These are phyloP conservation scores for Penicillium sp. DNA, from an alignment of 2,329 filamentous ascomycete species.

Conservation along the genomic window DNA sequence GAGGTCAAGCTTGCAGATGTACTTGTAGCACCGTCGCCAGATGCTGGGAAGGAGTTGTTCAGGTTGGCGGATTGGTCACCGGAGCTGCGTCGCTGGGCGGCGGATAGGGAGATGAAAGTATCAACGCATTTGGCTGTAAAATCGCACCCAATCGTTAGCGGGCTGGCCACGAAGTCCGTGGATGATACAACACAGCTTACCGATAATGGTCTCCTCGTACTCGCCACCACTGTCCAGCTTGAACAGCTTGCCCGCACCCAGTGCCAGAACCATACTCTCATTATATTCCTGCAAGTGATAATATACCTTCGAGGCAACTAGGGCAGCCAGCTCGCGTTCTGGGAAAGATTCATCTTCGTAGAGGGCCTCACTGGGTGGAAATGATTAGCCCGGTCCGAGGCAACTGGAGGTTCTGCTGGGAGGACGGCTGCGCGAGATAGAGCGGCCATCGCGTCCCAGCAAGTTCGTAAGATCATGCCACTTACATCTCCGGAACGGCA, in stretches of 20 bases:
- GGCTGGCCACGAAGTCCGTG: background rate
- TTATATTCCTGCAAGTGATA: constrained; percentile 99
- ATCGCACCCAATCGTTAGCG: constrained; percentile 17
- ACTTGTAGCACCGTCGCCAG: constrained; percentile 68
- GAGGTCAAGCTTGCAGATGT: constrained; percentile 74
- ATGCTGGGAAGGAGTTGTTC: constrained; percentile 77
- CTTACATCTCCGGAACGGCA: constrained; percentile 90
- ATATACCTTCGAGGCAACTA: constrained; percentile 97
- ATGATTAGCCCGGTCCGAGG: constrained; percentile 23
- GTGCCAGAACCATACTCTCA: constrained; percentile 97
- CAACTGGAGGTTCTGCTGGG: constrained; percentile 9
- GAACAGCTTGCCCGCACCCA: constrained; percentile 93
- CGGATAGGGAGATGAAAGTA: constrained; percentile 87
- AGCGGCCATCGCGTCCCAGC: background rate
- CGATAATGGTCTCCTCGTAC: constrained; percentile 98
- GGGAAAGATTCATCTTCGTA: constrained; percentile 97
- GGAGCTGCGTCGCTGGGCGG: constrained; percentile 60
- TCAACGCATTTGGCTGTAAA: constrained; percentile 84
- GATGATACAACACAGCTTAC: constrained; percentile 47
- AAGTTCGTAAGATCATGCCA: constrained; percentile 18
- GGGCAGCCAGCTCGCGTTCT: constrained; percentile 88
- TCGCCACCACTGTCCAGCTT: constrained; percentile 89
- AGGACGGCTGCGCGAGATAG: constrained; percentile 8
- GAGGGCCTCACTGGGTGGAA: constrained; percentile 76
- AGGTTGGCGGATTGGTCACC: constrained; percentile 68